phyloP scores from a whole-genome alignment of 495 filamentous ascomycete species.

The Podospora comata region DNA sequence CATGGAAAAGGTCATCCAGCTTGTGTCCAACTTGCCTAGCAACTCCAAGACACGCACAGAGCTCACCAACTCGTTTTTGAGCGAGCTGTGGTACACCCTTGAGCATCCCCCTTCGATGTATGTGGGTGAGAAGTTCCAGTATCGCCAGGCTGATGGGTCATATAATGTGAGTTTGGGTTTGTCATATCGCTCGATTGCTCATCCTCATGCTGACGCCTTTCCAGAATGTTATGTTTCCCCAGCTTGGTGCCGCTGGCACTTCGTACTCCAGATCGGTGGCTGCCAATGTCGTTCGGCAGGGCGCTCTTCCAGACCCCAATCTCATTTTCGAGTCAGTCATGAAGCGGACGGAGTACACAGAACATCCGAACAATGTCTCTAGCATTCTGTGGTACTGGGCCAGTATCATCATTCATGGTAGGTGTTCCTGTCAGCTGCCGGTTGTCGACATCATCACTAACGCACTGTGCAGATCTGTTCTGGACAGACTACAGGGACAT shows the following conservation, averaged over 20 bases:
- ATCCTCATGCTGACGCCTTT: neutral
- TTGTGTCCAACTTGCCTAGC: slow-evolving; percentile 63
- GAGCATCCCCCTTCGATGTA: slow-evolving; percentile 55
- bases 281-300: slow-evolving; percentile 59
- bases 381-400: slow-evolving; percentile 88
- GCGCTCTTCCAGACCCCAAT: slow-evolving; percentile 68
- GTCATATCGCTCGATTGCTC: neutral
- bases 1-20: slow-evolving; percentile 76
- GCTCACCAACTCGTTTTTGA: slow-evolving; percentile 67
- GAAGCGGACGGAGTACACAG: slow-evolving; percentile 45
- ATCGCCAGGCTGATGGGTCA: slow-evolving; percentile 72
- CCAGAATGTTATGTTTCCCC: slow-evolving; percentile 44
- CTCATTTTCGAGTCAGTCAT: slow-evolving; percentile 72
- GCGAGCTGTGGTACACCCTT: slow-evolving; percentile 64
- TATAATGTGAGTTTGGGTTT: slow-evolving; percentile 40
- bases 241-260: slow-evolving; percentile 44
- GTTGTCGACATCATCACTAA: neutral
- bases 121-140: slow-evolving; percentile 62
- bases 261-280: slow-evolving; percentile 72
- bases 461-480: slow-evolving; percentile 30
- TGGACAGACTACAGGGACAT: slow-evolving; percentile 44
- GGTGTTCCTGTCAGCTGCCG: neutral
- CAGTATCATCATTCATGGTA: slow-evolving; percentile 80
- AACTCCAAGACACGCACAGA: slow-evolving; percentile 60
- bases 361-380: slow-evolving; percentile 69